These are phyloP conservation scores for Hansenula lynferdii DNA, from an alignment of 1,139 yeast genomes.

Conservation along the genomic window DNA sequence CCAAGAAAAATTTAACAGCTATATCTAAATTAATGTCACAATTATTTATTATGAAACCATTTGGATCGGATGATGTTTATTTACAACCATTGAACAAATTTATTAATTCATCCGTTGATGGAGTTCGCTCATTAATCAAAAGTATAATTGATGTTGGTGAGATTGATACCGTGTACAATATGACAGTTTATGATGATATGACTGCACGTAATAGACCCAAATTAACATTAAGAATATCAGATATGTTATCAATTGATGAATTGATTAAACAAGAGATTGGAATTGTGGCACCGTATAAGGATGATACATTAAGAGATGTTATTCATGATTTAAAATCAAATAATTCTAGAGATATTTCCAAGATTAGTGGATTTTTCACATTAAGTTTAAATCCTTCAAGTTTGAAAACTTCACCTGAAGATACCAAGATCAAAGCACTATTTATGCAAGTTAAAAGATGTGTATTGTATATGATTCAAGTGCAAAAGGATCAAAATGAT, in stretches of 20 bases:
- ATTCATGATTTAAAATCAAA: constrained; percentile 35
- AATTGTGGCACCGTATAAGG: constrained; percentile 40
- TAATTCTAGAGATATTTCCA: constrained; percentile 37
- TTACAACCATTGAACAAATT: constrained; percentile 79
- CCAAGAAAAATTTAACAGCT: constrained; percentile 50
- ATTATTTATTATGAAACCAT: constrained; percentile 61
- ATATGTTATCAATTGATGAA: constrained; percentile 59
- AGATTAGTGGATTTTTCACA: constrained; percentile 27
- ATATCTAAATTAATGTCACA: constrained; percentile 61
- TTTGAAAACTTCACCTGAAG: constrained; percentile 28
- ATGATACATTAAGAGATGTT: constrained; percentile 53
- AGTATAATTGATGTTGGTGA: constrained; percentile 51
- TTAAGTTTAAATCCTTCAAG: constrained; percentile 48
- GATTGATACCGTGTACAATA: constrained; percentile 55
- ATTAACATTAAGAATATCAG: constrained; percentile 57
- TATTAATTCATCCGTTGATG: constrained; percentile 45
- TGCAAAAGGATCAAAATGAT: constrained; percentile 67
- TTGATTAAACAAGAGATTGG: constrained; percentile 51
- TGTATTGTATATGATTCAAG: constrained; percentile 71
- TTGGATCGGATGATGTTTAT: constrained; percentile 56
- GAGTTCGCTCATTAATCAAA: constrained; percentile 39
- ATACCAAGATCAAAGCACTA: constrained; percentile 45
- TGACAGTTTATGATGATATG: constrained; percentile 68
- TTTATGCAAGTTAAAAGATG: constrained; percentile 81
- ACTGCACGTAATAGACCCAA: constrained; percentile 63